Percentiles rank a stretch among this genome's conserved stretches.
These are phyloP conservation scores for Talaromyces sp. DNA, from an alignment of 2,329 filamentous ascomycete genomes.

Conservation along the genomic window DNA sequence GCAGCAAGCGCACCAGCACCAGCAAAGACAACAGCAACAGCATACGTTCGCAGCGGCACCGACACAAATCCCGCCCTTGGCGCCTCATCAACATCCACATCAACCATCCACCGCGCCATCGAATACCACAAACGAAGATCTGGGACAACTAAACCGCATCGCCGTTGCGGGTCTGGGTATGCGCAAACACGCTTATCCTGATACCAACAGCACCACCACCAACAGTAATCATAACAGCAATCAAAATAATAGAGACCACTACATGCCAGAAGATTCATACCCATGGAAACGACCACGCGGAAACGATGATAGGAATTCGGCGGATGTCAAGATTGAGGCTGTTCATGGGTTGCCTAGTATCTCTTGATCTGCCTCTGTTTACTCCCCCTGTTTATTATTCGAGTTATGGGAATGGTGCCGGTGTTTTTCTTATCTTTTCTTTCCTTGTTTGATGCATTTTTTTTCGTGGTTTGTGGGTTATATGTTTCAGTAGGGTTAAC, in stretches of 20 bases:
- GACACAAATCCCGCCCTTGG: slow-evolving; percentile 17
- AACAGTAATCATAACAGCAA: neutral
- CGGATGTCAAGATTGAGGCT: neutral
- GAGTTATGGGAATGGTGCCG: neutral
- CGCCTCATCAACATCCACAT: slow-evolving; percentile 22
- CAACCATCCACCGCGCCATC: slow-evolving; percentile 18
- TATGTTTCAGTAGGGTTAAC: neutral
- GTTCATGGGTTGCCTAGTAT: neutral
- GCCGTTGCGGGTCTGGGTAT: slow-evolving; percentile 45
- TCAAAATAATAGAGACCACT: neutral
- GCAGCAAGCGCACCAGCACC: neutral
- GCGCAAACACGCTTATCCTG: slow-evolving; percentile 33
- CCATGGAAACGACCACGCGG: slow-evolving; percentile 7
- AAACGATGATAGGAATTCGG: slow-evolving; percentile 4
- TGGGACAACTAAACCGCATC: slow-evolving; percentile 45
- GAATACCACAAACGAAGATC: slow-evolving; percentile 34
- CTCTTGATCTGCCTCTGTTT: neutral
- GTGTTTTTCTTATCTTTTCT: neutral
- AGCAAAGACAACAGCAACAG: slow-evolving; percentile 23
- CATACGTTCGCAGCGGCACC: slow-evolving; percentile 25
- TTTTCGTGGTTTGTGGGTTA: neutral
- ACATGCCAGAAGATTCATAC: neutral
- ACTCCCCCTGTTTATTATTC: too few relatives aligned
- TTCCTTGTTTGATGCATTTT: neutral
- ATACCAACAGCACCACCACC: neutral